Evolutionary conservation across 768 basidiomycete species (phyloP).

Genomic region (Gymnopilus dilepis): DNA sequence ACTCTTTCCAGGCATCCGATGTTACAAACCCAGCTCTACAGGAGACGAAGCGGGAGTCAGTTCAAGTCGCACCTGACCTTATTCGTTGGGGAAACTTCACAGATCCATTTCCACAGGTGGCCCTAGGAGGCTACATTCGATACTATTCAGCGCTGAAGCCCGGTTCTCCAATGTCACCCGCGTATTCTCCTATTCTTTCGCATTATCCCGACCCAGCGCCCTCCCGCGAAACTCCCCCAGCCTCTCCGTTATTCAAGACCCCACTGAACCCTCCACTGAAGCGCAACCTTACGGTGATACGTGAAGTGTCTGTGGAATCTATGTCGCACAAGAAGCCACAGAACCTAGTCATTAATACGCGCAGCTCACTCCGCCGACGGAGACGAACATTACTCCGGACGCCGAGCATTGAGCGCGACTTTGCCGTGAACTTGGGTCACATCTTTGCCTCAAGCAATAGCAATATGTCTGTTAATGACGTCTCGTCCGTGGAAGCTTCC

Average conservation of each 20-base stretch:
- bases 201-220: constrained; percentile 25
- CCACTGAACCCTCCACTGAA: constrained; percentile 16
- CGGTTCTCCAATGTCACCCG: constrained; percentile 21
- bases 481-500: constrained; percentile 14
- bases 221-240: constrained; percentile 22
- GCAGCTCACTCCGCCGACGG: constrained; percentile 34
- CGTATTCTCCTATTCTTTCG: constrained; percentile 25
- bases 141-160: constrained; percentile 36
- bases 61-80: constrained; percentile 40
- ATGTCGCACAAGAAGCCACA: constrained; percentile 21
- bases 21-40: constrained; percentile 3
- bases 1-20: constrained; percentile 13
- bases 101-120: constrained; percentile 45
- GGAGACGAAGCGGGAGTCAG: constrained; percentile 10
- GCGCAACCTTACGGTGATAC: constrained; percentile 29
- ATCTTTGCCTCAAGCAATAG: constrained; percentile 20
- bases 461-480: constrained; percentile 17
- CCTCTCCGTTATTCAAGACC: constrained; percentile 24
- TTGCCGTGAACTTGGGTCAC: constrained; percentile 26
- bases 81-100: constrained; percentile 41
- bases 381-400: constrained; percentile 39
- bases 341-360: constrained; percentile 19
- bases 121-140: constrained; percentile 45
- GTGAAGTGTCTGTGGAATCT: constrained; percentile 31
- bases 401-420: constrained; percentile 43